Evolutionary conservation across 305 asterid genomes (phyloP), one percentile per base, ranked within the genome.

Genomic region (Fraxinus paxiana): DNA sequence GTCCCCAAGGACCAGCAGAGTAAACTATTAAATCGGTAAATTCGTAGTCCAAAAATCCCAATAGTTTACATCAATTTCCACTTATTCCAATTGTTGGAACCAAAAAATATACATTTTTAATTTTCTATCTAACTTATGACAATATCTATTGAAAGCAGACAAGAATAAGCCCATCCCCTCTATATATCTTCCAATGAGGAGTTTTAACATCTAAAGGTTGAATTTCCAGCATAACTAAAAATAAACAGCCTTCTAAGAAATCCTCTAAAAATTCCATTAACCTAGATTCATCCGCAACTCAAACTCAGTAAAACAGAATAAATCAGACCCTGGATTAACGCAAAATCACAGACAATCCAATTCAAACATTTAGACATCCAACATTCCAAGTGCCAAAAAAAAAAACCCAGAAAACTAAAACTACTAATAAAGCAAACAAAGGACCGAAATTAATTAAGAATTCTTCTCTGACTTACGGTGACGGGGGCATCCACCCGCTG

Each of bases 401-500:
- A 6, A 61, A 4, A 51, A 34, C 7, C 9, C 6, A 63, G 35
- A 15, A 51, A 51, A 51, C 1, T 2, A 43, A 43, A 59, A 8
- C 41, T 31, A 4, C 24, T 69, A 30, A 69, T 28, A 46, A 33
- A 77, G 67, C 37, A 69, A 6, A 56, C 51, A 17, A 12, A 18
- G 17, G 28, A 33, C 38, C 61, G 1, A 54, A 1, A 15, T 69
- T 28, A 31, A 70, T 70, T 6, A 0, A 31, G 5, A 80, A 34
- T 9, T 76, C n/a, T 71, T 71, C 65, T 4, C 28, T 30, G 12
- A 31, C 93, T 86, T 76, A 94, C 97, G 43, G 97, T 92, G 72
- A 94, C 97, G 0, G 97, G 97, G 28, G 96, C 97, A 43, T 93
- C 98, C 15, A 94, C 98, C 63, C 98, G 85, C 88, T 94, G 98